phyloP scores from a whole-genome alignment of 371 early-diverging fungal genomes.

The Umbelopsis sp. region DNA sequence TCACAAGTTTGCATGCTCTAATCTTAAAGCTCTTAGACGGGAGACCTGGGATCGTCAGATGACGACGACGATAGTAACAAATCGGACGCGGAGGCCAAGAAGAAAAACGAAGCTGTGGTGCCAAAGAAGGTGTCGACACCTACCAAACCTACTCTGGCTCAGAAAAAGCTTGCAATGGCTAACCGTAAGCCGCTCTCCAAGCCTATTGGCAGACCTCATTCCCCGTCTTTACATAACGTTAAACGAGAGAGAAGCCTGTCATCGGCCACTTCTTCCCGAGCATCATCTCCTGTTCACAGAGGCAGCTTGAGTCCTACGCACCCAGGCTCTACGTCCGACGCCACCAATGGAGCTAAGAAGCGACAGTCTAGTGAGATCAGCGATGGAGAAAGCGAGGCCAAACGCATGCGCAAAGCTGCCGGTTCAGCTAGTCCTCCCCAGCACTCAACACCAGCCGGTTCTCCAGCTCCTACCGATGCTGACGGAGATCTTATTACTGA shows the following conservation, averaged over 20 bases:
- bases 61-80: conserved; percentile 52
- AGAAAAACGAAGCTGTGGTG: conserved; percentile 41
- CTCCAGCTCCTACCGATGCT: conserved; percentile 3
- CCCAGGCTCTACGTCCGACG: conserved; percentile 16
- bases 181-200: conserved; percentile 57
- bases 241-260: conserved; percentile 20
- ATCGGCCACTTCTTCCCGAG: conserved; percentile 21
- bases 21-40: conserved; percentile 31
- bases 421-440: conserved; percentile 17
- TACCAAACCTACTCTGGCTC: conserved; percentile 33
- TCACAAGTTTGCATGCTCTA: no score
- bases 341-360: not conserved
- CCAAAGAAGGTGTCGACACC: conserved; percentile 39
- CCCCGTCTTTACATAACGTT: conserved; percentile 39
- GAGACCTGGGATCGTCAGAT: conserved; percentile 54
- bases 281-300: conserved; percentile 21
- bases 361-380: conserved; percentile 17
- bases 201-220: conserved; percentile 50
- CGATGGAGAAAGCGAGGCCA: conserved; percentile 19
- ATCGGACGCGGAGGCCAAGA: conserved; percentile 39
- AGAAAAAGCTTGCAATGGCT: conserved; percentile 45
- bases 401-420: conserved; percentile 11
- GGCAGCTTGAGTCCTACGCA: conserved; percentile 13
- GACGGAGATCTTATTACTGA: conserved; percentile 65
- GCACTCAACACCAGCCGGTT: not conserved